Evolutionary conservation across 2,329 filamentous ascomycete species (phyloP).

Genomic region (Colletotrichum sansevieriae): DNA sequence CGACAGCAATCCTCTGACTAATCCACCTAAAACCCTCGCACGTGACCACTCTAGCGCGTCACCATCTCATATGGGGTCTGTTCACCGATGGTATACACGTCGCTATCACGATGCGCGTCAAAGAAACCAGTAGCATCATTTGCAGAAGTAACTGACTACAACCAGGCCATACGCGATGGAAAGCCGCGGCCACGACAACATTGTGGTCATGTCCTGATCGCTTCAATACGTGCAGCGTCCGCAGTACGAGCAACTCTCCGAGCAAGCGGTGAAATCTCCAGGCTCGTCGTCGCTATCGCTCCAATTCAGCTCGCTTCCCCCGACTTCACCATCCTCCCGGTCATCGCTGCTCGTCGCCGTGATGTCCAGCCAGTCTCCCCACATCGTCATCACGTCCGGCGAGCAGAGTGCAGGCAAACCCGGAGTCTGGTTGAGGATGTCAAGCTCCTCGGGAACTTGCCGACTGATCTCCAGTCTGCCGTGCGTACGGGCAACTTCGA

Average conservation of each 20-base stretch:
- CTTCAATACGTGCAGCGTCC: constrained; percentile 38
- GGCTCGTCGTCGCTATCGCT: constrained; percentile 14
- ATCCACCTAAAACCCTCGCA: neutral
- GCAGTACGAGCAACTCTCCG: constrained; percentile 39
- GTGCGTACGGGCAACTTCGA: constrained; percentile 24
- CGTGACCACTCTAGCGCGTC: neutral
- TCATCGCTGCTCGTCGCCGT: neutral
- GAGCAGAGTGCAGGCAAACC: constrained; percentile 20
- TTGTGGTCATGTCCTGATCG: no score
- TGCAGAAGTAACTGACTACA: no score
- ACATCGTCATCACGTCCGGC: constrained; percentile 10
- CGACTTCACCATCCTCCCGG: neutral
- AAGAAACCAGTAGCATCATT: no score
- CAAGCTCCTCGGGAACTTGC: neutral
- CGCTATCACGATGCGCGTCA: no score
- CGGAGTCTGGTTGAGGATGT: constrained; percentile 18
- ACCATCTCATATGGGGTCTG: neutral
- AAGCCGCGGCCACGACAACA: no score
- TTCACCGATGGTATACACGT: no score
- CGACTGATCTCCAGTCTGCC: constrained; percentile 31
- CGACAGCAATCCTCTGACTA: neutral
- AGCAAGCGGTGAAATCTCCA: constrained; percentile 38
- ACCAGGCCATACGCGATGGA: no score
- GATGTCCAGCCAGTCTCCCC: constrained; percentile 16
- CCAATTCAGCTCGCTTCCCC: constrained; percentile 17